Conservation (phyloP, 2,329 filamentous ascomycete genomes). For the Botryosphaeria dothidea region DNA sequence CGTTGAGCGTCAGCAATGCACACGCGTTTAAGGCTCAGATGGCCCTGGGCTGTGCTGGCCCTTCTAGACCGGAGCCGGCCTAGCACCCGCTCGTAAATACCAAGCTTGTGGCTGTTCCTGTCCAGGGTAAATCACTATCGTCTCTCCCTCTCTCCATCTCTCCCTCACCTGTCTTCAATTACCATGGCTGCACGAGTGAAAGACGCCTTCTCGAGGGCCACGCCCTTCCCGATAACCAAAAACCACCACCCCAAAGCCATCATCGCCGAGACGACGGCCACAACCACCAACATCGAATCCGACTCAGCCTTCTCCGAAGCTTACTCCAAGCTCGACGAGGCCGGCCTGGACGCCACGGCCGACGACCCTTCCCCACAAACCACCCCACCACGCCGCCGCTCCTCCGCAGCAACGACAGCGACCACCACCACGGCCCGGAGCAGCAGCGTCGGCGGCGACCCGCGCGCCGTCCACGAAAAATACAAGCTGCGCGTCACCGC, state of each 20-base stretch:
- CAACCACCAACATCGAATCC: background rate
- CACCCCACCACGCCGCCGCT: background rate
- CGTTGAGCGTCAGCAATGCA: constrained; percentile 11
- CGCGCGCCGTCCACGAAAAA: constrained; percentile 23
- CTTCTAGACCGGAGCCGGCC: background rate
- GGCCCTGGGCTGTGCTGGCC: background rate
- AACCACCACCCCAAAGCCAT: background rate
- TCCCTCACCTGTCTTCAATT: background rate
- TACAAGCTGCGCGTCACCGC: constrained; percentile 41
- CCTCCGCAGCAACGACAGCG: background rate
- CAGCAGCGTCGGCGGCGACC: too few species aligned
- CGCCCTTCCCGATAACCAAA: background rate
- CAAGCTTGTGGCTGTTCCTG: background rate
- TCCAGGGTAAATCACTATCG: background rate
- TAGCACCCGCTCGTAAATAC: constrained; percentile 2
- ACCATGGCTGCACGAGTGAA: constrained; percentile 10
- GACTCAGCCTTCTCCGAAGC: background rate
- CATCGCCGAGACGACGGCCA: background rate
- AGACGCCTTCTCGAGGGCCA: constrained; percentile 6
- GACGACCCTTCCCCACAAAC: background rate
- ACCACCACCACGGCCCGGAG: background rate
- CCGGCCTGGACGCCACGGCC: background rate
- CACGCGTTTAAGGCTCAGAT: background rate
- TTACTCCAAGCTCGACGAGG: constrained; percentile 11
- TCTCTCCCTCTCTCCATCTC: background rate